Evolutionary conservation across 2,329 filamentous ascomycete species (phyloP).

Genomic region (Rutstroemia sp.): DNA sequence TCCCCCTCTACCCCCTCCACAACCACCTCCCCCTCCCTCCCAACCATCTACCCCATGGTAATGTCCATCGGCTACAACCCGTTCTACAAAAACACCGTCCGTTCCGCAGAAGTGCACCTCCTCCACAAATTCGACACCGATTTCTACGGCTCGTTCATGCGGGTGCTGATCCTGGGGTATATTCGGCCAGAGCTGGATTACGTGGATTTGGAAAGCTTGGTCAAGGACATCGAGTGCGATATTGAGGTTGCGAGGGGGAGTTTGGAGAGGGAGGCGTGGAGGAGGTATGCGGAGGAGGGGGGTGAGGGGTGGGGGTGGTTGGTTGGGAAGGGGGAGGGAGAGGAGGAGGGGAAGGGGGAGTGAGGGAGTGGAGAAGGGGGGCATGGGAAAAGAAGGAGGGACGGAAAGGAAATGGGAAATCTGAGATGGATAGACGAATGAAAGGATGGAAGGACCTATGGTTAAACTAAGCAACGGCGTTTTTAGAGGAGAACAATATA

Average conservation of each 20-base stretch:
- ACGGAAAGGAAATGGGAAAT: not conserved
- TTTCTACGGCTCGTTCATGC: constrained; percentile 79
- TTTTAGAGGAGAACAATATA: no score
- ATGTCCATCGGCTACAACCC: constrained; percentile 97
- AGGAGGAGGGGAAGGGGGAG: not conserved
- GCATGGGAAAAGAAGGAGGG: not conserved
- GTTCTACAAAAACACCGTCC: constrained; percentile 86
- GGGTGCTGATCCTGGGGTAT: constrained; percentile 75
- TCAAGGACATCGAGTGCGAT: constrained; percentile 83
- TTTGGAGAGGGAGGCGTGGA: constrained; percentile 59
- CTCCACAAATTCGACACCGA: constrained; percentile 69
- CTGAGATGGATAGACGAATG: not conserved
- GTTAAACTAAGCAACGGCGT: no score
- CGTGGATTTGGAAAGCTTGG: constrained; percentile 69
- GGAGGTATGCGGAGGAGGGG: constrained; percentile 4
- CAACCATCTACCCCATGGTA: constrained; percentile 69
- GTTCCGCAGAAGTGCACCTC: constrained; percentile 85
- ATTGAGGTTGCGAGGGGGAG: constrained; percentile 74
- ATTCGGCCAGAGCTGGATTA: constrained; percentile 90
- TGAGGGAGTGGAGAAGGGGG: not conserved
- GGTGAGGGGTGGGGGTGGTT: constrained; percentile 16
- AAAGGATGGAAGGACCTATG: no score
- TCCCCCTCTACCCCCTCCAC: constrained; percentile 9
- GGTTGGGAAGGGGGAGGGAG: not conserved
- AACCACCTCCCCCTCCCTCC: constrained; percentile 17